Percentiles rank a stretch among this genome's conserved stretches.
Evolutionary conservation across 768 basidiomycete genomes (phyloP).

Genomic region (Cystobasidium tubakii): DNA sequence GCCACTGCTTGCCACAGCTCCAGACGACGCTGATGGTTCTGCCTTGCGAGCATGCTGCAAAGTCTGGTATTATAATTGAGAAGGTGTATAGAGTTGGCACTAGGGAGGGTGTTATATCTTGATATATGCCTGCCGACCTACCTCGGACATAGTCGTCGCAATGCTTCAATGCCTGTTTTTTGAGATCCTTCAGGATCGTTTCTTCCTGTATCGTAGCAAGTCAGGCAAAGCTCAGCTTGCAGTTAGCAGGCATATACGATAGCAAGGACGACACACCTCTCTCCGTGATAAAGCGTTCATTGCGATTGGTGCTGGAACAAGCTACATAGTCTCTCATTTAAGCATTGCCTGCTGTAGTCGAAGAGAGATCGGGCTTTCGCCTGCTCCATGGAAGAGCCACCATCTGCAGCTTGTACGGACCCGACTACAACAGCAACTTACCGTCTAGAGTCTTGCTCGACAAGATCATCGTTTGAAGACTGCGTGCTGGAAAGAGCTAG

Average conservation of each 20-base stretch:
- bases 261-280: conserved; percentile 51
- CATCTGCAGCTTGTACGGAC: background rate
- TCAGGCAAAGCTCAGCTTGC: background rate
- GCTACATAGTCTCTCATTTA: background rate
- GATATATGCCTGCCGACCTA: conserved; percentile 44
- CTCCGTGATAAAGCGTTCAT: conserved; percentile 82
- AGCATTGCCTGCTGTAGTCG: background rate
- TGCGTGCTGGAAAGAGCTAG: background rate
- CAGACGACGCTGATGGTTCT: conserved; percentile 78
- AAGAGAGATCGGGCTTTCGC: conserved; percentile 1
- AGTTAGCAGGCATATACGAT: background rate
- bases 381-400: background rate
- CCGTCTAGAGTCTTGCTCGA: background rate
- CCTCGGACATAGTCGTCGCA: conserved; percentile 73
- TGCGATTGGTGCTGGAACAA: background rate
- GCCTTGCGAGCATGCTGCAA: conserved; percentile 74
- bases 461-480: too few relatives aligned
- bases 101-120: background rate
- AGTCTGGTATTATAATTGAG: conserved; percentile 55
- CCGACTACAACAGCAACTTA: background rate
- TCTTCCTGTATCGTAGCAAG: conserved; percentile 56
- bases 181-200: conserved; percentile 71
- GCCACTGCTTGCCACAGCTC: conserved; percentile 68
- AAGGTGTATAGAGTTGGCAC: background rate
- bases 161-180: conserved; percentile 68